These are phyloP conservation scores for Tetrapisispora pingtungensis DNA, from an alignment of 805 yeast genomes.

Conservation along the genomic window DNA sequence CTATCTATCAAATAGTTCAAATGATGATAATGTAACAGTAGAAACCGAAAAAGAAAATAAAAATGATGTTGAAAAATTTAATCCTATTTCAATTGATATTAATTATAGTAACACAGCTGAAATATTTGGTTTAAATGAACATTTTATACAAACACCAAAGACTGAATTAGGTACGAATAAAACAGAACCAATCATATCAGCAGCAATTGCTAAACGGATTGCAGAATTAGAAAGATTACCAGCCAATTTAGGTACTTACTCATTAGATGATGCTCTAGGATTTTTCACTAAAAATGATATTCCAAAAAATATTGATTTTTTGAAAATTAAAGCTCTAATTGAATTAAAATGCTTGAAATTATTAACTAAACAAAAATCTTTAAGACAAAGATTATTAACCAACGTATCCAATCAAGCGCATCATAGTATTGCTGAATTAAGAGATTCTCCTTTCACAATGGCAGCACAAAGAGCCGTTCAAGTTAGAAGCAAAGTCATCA, in stretches of 20 bases:
- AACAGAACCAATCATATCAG: conserved; percentile 43
- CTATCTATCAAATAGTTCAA: neutral
- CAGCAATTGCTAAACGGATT: conserved; percentile 48
- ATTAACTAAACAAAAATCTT: conserved; percentile 57
- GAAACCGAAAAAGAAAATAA: neutral
- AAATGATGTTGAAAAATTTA: conserved; percentile 2
- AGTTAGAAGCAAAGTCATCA: conserved; percentile 57
- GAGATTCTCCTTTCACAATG: conserved; percentile 44
- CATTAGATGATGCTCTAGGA: conserved; percentile 34
- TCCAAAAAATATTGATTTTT: conserved; percentile 39
- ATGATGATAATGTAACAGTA: neutral
- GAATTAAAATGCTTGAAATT: conserved; percentile 62
- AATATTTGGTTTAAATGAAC: conserved; percentile 24
- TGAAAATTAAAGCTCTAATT: conserved; percentile 55
- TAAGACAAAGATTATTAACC: conserved; percentile 51
- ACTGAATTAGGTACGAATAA: conserved; percentile 38
- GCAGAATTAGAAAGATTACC: conserved; percentile 57
- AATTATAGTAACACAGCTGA: conserved; percentile 26
- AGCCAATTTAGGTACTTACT: conserved; percentile 55
- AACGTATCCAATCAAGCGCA: conserved; percentile 48
- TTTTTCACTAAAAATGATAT: conserved; percentile 37
- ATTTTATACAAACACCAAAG: conserved; percentile 19
- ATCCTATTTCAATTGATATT: conserved; percentile 20
- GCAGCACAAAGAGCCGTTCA: conserved; percentile 63
- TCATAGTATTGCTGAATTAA: conserved; percentile 40